Conservation (phyloP, 176 grass and related monocot species). For the Chloris gayana region DNA sequence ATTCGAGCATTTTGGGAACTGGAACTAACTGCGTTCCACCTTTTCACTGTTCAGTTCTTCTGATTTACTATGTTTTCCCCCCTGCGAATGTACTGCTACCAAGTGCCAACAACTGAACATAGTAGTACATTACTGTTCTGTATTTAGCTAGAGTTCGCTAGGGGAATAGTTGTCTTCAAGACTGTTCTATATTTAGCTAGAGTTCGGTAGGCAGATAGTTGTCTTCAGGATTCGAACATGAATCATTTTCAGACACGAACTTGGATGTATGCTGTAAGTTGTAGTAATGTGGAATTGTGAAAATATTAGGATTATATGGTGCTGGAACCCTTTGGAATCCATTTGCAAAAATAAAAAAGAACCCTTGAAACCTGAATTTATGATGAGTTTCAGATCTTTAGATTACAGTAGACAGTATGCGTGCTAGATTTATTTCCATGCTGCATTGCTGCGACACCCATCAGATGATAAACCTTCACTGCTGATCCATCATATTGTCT, state of each 20-base stretch:
- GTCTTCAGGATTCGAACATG: background rate
- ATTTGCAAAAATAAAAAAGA: background rate
- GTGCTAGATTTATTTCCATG: background rate
- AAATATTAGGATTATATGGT: background rate
- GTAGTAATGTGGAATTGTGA: no score
- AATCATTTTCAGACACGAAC: background rate
- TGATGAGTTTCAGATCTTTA: background rate
- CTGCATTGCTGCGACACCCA: background rate
- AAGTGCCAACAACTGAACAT: background rate
- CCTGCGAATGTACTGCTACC: background rate
- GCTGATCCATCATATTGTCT: background rate
- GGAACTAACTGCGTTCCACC: background rate
- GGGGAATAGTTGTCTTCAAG: background rate
- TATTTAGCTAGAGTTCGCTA: background rate
- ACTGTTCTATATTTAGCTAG: background rate
- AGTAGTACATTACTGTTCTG: background rate
- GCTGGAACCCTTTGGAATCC: background rate
- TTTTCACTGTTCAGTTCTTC: background rate
- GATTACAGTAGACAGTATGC: background rate
- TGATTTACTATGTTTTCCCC: background rate
- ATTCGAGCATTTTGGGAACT: background rate
- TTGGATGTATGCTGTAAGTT: slow-evolving; percentile 6
- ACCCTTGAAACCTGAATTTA: background rate
- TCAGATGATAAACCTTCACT: background rate
- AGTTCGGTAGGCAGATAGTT: background rate